These are phyloP conservation scores for Mycocentrospora acerina DNA, from an alignment of 2,329 filamentous ascomycete genomes.

Conservation along the genomic window DNA sequence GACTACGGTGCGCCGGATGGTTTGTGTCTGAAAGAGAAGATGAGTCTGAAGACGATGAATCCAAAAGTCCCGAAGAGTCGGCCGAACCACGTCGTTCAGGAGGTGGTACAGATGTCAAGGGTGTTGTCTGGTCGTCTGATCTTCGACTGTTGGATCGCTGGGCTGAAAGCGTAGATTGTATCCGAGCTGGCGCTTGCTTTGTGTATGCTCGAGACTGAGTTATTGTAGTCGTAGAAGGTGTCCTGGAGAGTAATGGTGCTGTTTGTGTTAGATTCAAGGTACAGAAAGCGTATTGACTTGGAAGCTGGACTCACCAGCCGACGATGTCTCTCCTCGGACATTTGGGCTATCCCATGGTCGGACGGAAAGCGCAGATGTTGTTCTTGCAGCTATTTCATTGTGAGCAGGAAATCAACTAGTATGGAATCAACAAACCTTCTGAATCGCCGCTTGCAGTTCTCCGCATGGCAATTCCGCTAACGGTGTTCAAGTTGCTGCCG, in stretches of 20 bases:
- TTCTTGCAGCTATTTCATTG: conserved; percentile 36
- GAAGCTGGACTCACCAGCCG: conserved; percentile 35
- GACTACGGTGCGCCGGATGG: conserved; percentile 45
- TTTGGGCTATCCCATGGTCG: conserved; percentile 59
- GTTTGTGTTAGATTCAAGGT: conserved; percentile 1
- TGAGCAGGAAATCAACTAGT: conserved; percentile 2
- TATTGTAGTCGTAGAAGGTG: conserved; percentile 52
- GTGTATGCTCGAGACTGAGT: conserved; percentile 42
- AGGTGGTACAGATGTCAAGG: conserved; percentile 6
- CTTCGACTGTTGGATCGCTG: conserved; percentile 24
- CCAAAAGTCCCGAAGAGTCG: conserved; percentile 24
- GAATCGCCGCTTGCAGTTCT: conserved; percentile 52
- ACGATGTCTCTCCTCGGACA: conserved; percentile 51
- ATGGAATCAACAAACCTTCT: conserved; percentile 32
- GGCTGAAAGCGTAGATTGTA: conserved; percentile 28
- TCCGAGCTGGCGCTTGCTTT: conserved; percentile 25
- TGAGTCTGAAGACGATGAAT: conserved; percentile 32
- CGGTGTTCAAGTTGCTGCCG: conserved; percentile 46
- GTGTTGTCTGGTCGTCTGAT: conserved; percentile 12
- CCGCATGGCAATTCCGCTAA: conserved; percentile 51
- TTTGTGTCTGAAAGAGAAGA: conserved; percentile 39
- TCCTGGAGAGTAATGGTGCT: conserved; percentile 45
- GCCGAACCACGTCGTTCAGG: conserved; percentile 11
- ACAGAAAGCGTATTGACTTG: no score
- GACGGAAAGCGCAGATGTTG: conserved; percentile 58